These are phyloP conservation scores for Hyaloscypha bicolor DNA, from an alignment of 495 filamentous ascomycete genomes.

Conservation along the genomic window DNA sequence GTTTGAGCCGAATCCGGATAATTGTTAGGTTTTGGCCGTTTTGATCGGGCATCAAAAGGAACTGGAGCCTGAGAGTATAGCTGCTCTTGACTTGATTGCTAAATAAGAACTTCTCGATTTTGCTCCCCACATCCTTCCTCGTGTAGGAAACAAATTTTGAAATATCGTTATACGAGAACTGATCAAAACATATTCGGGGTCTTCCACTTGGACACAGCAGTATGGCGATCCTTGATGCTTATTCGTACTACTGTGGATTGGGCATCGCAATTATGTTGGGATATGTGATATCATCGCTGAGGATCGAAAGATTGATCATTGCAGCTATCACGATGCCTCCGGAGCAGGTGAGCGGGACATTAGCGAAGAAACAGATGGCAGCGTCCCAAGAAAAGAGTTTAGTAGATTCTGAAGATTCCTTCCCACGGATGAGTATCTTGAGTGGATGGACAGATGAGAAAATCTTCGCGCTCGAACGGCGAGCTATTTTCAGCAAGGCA, in stretches of 20 bases:
- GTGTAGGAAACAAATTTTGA: background rate
- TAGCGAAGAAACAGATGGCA: background rate
- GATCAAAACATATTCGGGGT: background rate
- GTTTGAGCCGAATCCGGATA: background rate
- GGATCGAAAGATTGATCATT: background rate
- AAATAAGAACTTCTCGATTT: too few relatives aligned
- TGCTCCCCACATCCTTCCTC: background rate
- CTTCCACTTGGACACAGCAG: background rate
- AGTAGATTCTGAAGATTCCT: too few relatives aligned
- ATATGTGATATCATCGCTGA: background rate
- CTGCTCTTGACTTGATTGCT: background rate
- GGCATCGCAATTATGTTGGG: background rate
- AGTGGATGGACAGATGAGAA: constrained; percentile 26
- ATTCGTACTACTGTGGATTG: constrained; percentile 8
- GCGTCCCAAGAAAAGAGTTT: background rate
- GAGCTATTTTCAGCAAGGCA: constrained; percentile 33
- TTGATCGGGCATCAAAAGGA: background rate
- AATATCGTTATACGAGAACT: background rate
- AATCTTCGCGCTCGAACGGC: constrained; percentile 25
- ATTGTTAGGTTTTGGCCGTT: background rate
- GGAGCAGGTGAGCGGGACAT: background rate
- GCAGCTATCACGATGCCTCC: background rate
- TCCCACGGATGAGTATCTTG: background rate
- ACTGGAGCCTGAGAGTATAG: background rate
- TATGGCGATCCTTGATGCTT: background rate